A percentile compares a stretch with the other conserved stretches of the same genome.
Conservation (phyloP, 352 stramenopile species). For the Pythium guiyangense region DNA sequence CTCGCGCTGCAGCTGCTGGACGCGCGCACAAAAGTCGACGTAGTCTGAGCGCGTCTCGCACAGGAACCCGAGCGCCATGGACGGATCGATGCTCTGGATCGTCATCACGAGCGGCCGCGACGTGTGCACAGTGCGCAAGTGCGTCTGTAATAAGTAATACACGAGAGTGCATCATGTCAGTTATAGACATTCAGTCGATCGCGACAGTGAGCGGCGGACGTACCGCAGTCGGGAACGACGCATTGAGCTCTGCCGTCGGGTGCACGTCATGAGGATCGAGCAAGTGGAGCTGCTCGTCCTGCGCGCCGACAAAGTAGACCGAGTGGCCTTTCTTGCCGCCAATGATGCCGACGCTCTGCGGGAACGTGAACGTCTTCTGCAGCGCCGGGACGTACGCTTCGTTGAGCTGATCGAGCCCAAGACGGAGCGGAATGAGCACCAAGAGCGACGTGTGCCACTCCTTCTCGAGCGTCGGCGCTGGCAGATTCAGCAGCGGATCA, state of each 20-base stretch:
- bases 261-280: conserved; percentile 86
- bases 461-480: conserved; percentile 29
- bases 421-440: conserved; percentile 88
- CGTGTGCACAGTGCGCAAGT: conserved; percentile 51
- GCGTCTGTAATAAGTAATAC: conserved; percentile 24
- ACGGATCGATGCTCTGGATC: conserved; percentile 90
- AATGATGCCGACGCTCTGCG: conserved; percentile 93
- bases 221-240: conserved; percentile 69
- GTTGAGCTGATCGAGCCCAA: conserved; percentile 89
- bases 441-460: conserved; percentile 88
- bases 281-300: conserved; percentile 37
- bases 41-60: conserved; percentile 77
- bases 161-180: too few species aligned
- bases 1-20: too few species aligned
- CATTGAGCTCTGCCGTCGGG: conserved; percentile 57
- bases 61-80: conserved; percentile 92
- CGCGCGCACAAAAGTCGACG: conserved; percentile 41
- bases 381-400: conserved; percentile 21
- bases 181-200: too few species aligned
- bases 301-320: conserved; percentile 92
- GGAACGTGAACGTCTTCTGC: conserved; percentile 82
- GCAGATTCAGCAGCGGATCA: conserved; percentile 81
- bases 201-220: background rate
- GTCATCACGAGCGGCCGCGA: conserved; percentile 68
- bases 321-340: conserved; percentile 93